phyloP scores from a whole-genome alignment of 305 asterid species.

The Plantago coronopus region DNA sequence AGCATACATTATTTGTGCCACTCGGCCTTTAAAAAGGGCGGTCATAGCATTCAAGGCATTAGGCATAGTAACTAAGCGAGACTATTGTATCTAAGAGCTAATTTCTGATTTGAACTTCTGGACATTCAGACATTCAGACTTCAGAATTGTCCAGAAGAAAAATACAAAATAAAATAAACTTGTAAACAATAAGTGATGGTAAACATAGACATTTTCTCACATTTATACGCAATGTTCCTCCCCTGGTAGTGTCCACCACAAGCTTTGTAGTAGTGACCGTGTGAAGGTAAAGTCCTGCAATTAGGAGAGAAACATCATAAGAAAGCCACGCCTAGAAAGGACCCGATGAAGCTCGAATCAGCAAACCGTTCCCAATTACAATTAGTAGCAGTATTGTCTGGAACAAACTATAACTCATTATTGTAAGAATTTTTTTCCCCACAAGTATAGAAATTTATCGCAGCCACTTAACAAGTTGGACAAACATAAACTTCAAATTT shows the following conservation, averaged over 20 bases:
- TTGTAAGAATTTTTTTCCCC: too few species aligned
- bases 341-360: too few species aligned
- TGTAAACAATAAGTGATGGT: background rate
- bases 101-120: too few species aligned
- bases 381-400: too few species aligned
- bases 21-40: background rate
- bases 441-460: too few species aligned
- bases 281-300: slow-evolving; percentile 83
- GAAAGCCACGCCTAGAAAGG: too few species aligned
- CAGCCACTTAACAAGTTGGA: too few species aligned
- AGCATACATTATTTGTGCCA: too few species aligned
- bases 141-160: too few species aligned
- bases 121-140: background rate
- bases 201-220: slow-evolving; percentile 42
- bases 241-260: slow-evolving; percentile 91
- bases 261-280: slow-evolving; percentile 82
- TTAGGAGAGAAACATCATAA: slow-evolving; percentile 17
- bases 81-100: background rate
- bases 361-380: too few species aligned
- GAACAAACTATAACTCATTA: too few species aligned
- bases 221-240: slow-evolving; percentile 77
- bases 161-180: background rate
- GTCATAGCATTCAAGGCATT: background rate
- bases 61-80: background rate
- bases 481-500: too few species aligned